Base-by-base conservation (phyloP, 2,329 filamentous ascomycete genomes). In the Pyrenophora teres region DNA sequence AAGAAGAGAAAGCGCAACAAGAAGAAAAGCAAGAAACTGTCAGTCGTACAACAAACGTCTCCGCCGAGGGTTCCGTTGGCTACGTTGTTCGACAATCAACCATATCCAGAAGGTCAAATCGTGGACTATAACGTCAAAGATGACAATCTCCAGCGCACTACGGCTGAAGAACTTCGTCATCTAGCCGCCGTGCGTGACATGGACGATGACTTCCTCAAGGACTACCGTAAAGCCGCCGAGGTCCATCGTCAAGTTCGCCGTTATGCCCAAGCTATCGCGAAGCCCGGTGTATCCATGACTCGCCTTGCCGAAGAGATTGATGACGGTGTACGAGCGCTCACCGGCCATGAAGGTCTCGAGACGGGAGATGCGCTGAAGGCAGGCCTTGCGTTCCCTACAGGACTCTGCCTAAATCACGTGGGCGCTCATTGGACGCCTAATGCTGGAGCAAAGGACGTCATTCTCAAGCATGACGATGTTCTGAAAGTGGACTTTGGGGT, bases 381-480 rank as follows among this genome's bases (percentile, higher is more conserved):
- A 32, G 90, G 91, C 42, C 88, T 95, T 81, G 91, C 88, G 5
- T 95, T 96, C 75, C 90, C 90, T 3, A 91, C 87, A 10, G 90
- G 91, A 33, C 77, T 95, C 39, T 91, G 87, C 68, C 77, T 94
- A 58, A 92, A 96, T 76, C 84, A 94, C 68, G 87, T 89, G 61
- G 90, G 88, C 2, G 90, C 90, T 2, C 90, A 95, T 74, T 95
- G 88, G 75, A 92, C 87, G 5, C 91, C 90, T 3, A 96, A 94
- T 71, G 85, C 88, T 1, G 90, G 90, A 43, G 92, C 90, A 72
- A 95, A 92, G 73, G 90, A 91, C 56, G 82, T 83, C 58, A 73
- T 92, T 30, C 77, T 94, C 52, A 79, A 88, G 67, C 73, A 87
- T 55, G 82, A 84, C 56, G 89, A 95, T 69, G 89, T 95, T 8